phyloP scores from a whole-genome alignment of 2,329 filamentous ascomycete genomes.

The Colletotrichum orbiculare region DNA sequence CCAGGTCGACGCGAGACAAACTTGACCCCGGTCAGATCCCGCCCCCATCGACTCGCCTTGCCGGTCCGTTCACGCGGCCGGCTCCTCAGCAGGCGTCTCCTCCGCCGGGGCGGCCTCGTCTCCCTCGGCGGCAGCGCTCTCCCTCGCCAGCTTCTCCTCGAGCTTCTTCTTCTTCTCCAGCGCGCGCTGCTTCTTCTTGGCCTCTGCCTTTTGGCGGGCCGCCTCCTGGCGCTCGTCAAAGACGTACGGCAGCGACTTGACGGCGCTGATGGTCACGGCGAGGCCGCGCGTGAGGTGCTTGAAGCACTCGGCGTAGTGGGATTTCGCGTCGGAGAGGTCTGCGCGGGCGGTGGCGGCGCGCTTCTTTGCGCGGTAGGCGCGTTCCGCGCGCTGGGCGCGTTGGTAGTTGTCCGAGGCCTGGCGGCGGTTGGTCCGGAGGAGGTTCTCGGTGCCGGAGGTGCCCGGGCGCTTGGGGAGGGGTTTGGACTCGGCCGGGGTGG shows the following conservation, averaged over 20 bases:
- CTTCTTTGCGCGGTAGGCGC: conserved; percentile 54
- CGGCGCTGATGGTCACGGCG: conserved; percentile 45
- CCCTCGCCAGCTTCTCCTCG: conserved; percentile 46
- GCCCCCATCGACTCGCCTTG: no score
- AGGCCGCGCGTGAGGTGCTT: conserved; percentile 50
- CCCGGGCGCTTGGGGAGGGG: conserved; percentile 50
- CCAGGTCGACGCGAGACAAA: no score
- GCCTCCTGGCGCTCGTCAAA: conserved; percentile 50
- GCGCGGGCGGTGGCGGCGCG: conserved; percentile 51
- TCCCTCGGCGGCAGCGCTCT: conserved; percentile 31
- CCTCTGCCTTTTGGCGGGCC: conserved; percentile 43
- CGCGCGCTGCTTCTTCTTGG: conserved; percentile 44
- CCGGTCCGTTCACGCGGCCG: no score
- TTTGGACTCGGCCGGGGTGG: conserved; percentile 34
- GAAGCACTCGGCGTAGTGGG: conserved; percentile 50
- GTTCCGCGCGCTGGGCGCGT: conserved; percentile 53
- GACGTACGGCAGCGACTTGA: conserved; percentile 49
- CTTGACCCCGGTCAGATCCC: no score
- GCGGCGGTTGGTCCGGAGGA: conserved; percentile 52
- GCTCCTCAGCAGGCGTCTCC: conserved; percentile 1
- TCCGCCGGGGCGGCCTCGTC: conserved; percentile 15
- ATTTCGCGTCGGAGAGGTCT: conserved; percentile 50
- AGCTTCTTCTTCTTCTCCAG: conserved; percentile 49
- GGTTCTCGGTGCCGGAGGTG: conserved; percentile 56
- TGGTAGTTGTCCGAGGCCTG: conserved; percentile 51